Evolutionary conservation across 192 early-diverging fungal genomes (phyloP), one percentile per base, ranked within the genome.

Genomic region (Lunasporangiospora selenospora): DNA sequence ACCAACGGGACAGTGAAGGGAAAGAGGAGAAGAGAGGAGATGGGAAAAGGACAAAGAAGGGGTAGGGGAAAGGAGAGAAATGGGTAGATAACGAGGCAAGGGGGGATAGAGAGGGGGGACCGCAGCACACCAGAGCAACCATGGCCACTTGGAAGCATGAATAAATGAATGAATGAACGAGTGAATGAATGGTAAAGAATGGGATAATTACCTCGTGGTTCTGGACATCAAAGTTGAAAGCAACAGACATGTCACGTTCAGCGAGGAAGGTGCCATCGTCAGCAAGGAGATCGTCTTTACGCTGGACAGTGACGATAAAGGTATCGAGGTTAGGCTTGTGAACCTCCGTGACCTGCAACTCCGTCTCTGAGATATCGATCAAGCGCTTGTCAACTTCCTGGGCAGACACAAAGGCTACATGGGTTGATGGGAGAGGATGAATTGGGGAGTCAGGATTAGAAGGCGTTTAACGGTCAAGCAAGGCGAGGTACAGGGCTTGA

Each of bases 251-350:
- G 51, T 84, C 31, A 40, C 82, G 75, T 62, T 86, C 85, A 16
- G 82, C 85, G 26, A 86, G 63, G 44, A 83, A 67, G 43, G 77
- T 60, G 36, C 85, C 85, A 48, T 84, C 76, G 57, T 86, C 85
- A 30, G 79, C 73, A 18, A 86, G 56, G 15, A 86, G 76, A 39
- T 86, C 85, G 48, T 86, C 85, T 12, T 80, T 75, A 9, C 82
- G 75, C 49, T 81, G 78, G 21, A 86, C 82, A 9, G 82, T 83
- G 37, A 86, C 82, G 52, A 76, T 77, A 40, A 86, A 78, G 60
- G 78, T 69, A 46, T 84, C 81, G 9, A 67, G 44, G 38, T 43
- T 46, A 23, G 67, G 52, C 42, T 63, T 69, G 23, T 66, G 61
- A 34, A 65, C 55, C 44, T 75, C 61, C 48, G 71, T 58, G 41